A percentile compares a stretch with the other conserved stretches of the same genome.
phyloP scores from a whole-genome alignment of 352 stramenopile species.

The Elongisporangium anandrum region DNA sequence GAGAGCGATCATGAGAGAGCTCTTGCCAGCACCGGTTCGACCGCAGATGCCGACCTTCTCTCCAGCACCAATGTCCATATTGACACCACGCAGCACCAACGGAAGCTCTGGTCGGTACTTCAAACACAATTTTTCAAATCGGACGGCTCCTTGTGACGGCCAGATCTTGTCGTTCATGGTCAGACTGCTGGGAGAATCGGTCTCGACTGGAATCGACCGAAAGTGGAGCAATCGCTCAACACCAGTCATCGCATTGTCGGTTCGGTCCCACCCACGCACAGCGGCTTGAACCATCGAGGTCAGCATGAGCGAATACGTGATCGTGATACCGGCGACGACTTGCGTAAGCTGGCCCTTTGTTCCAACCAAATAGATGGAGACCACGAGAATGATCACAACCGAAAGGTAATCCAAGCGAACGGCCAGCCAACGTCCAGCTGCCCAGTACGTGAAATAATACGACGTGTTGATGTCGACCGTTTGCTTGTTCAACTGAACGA shows the following conservation, averaged over 20 bases:
- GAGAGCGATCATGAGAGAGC: constrained; percentile 36
- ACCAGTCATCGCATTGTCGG: constrained; percentile 35
- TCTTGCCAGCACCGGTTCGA: constrained; percentile 39
- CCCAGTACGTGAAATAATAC: constrained; percentile 46
- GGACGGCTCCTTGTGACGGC: constrained; percentile 24
- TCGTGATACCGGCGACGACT: constrained; percentile 19
- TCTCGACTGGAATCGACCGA: constrained; percentile 13
- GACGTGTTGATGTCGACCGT: constrained; percentile 39
- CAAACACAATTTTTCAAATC: constrained; percentile 23
- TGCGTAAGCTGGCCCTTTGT: constrained; percentile 20
- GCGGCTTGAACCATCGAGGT: constrained; percentile 36
- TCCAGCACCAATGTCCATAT: constrained; percentile 20
- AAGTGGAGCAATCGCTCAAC: constrained; percentile 36
- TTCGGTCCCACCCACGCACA: constrained; percentile 13
- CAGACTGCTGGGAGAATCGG: constrained; percentile 6
- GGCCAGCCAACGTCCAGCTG: constrained; percentile 88
- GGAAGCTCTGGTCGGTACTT: constrained; percentile 32
- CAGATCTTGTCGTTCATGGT: not conserved
- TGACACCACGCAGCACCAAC: constrained; percentile 32
- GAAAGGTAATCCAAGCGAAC: constrained; percentile 85
- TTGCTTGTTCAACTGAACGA: constrained; percentile 30
- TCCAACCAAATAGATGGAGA: constrained; percentile 85
- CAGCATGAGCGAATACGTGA: constrained; percentile 40
- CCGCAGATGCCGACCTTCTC: constrained; percentile 58
- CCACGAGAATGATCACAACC: constrained; percentile 83